Percentiles rank a stretch among this genome's conserved stretches.
phyloP scores from a whole-genome alignment of 768 basidiomycete genomes.

The Boletus rubropictus region DNA sequence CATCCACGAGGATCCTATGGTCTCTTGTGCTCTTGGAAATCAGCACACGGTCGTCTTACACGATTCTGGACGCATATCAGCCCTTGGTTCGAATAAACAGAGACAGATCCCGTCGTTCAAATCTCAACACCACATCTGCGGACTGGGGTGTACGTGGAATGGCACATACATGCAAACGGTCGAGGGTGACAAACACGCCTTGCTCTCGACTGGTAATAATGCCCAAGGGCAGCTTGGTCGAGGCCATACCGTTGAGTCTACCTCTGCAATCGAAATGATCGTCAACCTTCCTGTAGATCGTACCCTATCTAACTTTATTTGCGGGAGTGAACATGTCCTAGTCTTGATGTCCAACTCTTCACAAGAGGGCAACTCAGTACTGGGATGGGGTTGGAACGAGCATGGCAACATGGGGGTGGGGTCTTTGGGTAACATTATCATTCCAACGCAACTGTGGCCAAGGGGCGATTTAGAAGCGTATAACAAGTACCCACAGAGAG shows the following conservation, averaged over 20 bases:
- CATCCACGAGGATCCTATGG: conserved; percentile 26
- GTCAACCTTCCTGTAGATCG: conserved; percentile 25
- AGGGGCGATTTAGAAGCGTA: conserved; percentile 8
- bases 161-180: conserved; percentile 52
- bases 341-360: conserved; percentile 20
- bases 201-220: conserved; percentile 51
- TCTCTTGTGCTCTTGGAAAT: conserved; percentile 41
- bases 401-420: conserved; percentile 87
- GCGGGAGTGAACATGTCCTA: conserved; percentile 86
- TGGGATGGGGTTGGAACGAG: conserved; percentile 98
- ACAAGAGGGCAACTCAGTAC: conserved; percentile 39
- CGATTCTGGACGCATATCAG: conserved; percentile 41
- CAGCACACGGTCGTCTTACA: conserved; percentile 46
- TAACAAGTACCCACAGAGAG: conserved; percentile 8
- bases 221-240: conserved; percentile 64
- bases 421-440: conserved; percentile 45
- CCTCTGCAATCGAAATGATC: neutral
- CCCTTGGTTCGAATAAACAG: conserved; percentile 69
- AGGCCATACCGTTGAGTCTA: neutral
- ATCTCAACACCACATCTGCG: conserved; percentile 21
- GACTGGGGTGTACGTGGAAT: conserved; percentile 71
- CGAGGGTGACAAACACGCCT: conserved; percentile 16
- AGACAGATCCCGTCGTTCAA: conserved; percentile 49
- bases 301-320: conserved; percentile 40
- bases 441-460: conserved; percentile 55